Base-by-base conservation (phyloP, 805 yeast species). In the Candida nitratophila region DNA sequence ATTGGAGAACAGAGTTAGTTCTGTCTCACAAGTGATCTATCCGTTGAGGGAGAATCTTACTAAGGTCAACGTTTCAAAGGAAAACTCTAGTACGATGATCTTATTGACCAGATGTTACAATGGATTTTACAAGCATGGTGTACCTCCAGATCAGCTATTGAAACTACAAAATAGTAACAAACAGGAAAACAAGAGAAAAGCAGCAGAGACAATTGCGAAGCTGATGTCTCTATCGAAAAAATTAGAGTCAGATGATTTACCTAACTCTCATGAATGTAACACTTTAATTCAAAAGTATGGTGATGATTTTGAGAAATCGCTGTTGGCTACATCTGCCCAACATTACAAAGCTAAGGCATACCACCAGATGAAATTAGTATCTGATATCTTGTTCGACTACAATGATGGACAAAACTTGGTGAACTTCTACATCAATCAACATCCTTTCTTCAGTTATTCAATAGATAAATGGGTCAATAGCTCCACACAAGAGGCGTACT, bases 331-430 rank as follows among this genome's bases (percentile, higher is more conserved):
- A 44, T 91, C 91, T 53, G 84, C 82, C 53, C 69, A 74, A 21
- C 87, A 88, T n/a, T 86, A 85, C 52, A 76, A 79, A 45, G 76
- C 75, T 22, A 81, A 79, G 47, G 83, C 87, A 52, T 75, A 79
- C 52, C 68, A 70, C n/a, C 77, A 76, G 43, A 81, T 93, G 83
- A 80, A 77, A 54, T 88, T 82, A 45, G 75, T 81, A 22, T 87
- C 96, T 0, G 78, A 77, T 41, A 76, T 89, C 16, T 69, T 90
- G 41, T 76, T 80, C 43, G 86, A 81, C 48, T 91, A 81, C 67
- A 90, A 91, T 57, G 91, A 88, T 17, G 96, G 96, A 12, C 72
- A 77, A 11, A 81, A 83, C 46, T 91, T 90, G 9, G 83, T 87
- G 9, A 87, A 83, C 57, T 79, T 83, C 40, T 91, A 86, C 64